Conservation (phyloP, 176 grass and related monocot genomes). For the Ananas comosus region DNA sequence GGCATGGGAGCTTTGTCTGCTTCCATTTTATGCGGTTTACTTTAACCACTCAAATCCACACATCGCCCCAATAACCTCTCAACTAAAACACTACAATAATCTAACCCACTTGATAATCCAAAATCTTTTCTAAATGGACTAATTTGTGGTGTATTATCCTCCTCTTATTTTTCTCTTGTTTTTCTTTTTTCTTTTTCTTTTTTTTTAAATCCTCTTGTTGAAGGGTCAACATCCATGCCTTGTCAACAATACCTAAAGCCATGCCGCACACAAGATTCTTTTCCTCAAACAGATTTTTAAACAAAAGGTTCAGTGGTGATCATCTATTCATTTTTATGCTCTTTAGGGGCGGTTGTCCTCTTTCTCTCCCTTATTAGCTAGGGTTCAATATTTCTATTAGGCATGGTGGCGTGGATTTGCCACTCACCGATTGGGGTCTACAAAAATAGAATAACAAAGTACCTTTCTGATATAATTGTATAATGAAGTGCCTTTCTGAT, state of each 20-base stretch:
- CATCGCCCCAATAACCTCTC: background rate
- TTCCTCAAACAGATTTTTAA: slow-evolving; percentile 12
- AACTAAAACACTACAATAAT: slow-evolving; percentile 8
- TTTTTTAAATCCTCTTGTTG: slow-evolving; percentile 32
- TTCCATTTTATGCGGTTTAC: background rate
- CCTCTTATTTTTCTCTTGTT: slow-evolving; percentile 7
- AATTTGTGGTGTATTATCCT: background rate
- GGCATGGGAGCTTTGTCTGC: background rate
- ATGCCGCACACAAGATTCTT: slow-evolving; percentile 19
- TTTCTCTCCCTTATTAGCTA: background rate
- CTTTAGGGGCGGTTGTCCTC: background rate
- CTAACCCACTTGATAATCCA: slow-evolving; percentile 8
- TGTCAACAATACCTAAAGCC: slow-evolving; percentile 48
- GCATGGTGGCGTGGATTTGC: no score
- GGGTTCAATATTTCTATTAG: background rate
- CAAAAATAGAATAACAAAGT: no score
- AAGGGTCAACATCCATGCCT: slow-evolving; percentile 52
- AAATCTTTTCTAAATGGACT: background rate
- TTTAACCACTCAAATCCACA: background rate
- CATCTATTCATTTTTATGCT: background rate
- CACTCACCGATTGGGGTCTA: no score
- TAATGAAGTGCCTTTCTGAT: no score
- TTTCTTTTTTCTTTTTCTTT: no score
- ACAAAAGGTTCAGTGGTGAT: background rate
- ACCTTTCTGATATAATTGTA: no score